Base-by-base conservation (phyloP, 140 eudicot species). In the Bidens hawaiensis region DNA sequence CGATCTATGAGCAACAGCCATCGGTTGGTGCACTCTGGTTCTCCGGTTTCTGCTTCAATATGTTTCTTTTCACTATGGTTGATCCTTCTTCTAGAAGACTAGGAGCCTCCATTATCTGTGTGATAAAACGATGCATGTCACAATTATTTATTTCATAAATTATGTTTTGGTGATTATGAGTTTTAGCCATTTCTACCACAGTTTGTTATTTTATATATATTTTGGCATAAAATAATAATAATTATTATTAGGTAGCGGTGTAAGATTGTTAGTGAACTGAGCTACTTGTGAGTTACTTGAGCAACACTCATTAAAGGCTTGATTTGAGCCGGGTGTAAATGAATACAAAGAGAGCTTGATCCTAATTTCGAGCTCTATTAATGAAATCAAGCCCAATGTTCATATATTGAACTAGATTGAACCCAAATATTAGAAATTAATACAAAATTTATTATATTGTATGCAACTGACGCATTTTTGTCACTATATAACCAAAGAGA, bases 21-120 rank as follows among this genome's bases (percentile, higher is more conserved):
- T 79, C 64, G 4, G 53, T 19, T 1, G 75, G 61, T n/a, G 74
- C 75, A 19, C 72, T 42, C 64, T 77, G 87, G 55, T 69, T 54
- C 55, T 84, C 95, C 23, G 82, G 88, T 62, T 90, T 79, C 60
- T 82, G 95, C 70, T n/a, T n/a, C n/a, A n/a, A n/a, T n/a, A n/a
- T n/a, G n/a, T n/a, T n/a, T n/a, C n/a, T n/a, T n/a, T n/a, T 87
- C 53, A 64, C 82, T 10, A 54, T 70, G 9, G 65, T 78, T 3
- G 94, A 82, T 31, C 88, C 88, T 78, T 82, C 88, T 78, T 82
- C 84, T 12, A 78, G 30, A 62, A 82, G 88, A 68, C 84, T 82
- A 18, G 88, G 88, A 61, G 71, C 55, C 60, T 82, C 88, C 84
- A 82, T 78, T 61, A 82, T 78, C 88, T 82, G 71, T 11, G 58